phyloP scores from a whole-genome alignment of 2,329 filamentous ascomycete species.

The Didymella lethalis region DNA sequence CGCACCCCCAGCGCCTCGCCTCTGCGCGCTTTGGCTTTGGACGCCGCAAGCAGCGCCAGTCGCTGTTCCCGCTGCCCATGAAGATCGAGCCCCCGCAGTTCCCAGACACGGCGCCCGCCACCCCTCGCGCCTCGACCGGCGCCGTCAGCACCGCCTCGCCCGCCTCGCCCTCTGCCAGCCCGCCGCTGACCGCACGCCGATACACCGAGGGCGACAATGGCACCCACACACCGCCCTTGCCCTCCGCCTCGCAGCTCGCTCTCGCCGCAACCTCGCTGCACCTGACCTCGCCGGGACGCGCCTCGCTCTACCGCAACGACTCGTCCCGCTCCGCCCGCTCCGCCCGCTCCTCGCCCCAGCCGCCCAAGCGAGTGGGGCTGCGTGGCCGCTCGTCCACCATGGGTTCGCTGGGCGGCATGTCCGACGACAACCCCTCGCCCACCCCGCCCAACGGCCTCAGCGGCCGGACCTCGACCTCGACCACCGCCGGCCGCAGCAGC shows the following conservation, averaged over 20 bases:
- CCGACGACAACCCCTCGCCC: conserved; percentile 73
- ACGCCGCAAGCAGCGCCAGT: conserved; percentile 72
- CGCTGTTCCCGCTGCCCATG: conserved; percentile 88
- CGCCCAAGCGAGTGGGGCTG: conserved; percentile 64
- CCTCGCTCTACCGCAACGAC: conserved; percentile 64
- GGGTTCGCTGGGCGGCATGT: conserved; percentile 78
- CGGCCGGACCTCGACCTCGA: conserved; percentile 80
- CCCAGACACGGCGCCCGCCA: conserved; percentile 56
- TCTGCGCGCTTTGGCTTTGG: conserved; percentile 76
- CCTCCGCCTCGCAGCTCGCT: conserved; percentile 62
- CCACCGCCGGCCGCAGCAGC: conserved; percentile 84
- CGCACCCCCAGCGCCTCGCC: conserved; percentile 67
- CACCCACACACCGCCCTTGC: conserved; percentile 47
- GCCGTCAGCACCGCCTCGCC: conserved; percentile 47
- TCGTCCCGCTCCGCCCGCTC: conserved; percentile 74
- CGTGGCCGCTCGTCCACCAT: conserved; percentile 88
- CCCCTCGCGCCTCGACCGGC: conserved; percentile 53
- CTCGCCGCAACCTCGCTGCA: conserved; percentile 58
- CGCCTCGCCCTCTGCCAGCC: conserved; percentile 47
- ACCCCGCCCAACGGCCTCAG: conserved; percentile 56
- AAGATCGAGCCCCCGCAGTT: conserved; percentile 64
- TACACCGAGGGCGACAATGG: conserved; percentile 42
- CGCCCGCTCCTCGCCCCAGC: conserved; percentile 61
- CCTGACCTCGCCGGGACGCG: conserved; percentile 55
- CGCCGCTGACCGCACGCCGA: conserved; percentile 46